Evolutionary conservation across 2,329 filamentous ascomycete species (phyloP), one percentile per base, ranked within the genome.

Genomic region (Aspergillus neoniger): DNA sequence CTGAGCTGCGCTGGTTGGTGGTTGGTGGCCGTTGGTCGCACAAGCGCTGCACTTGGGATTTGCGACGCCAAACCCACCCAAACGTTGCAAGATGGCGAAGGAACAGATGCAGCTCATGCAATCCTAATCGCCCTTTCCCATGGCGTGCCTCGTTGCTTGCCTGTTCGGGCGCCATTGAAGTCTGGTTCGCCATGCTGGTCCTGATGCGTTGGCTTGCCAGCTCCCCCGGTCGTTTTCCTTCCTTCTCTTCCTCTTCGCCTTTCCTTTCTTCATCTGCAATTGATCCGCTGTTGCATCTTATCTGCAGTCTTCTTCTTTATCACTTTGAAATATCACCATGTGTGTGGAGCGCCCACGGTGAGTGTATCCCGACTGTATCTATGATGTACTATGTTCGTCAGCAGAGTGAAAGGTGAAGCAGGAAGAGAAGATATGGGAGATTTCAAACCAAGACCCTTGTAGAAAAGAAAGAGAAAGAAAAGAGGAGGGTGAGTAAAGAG

Each of bases 21-120:
- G 55, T 38, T 58, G 62, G 59, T 62, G 30, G 21, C 32, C 17
- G 55, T 38, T 58, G 62, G 59, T 62, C 62, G 52, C 58, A 57
- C 52, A 56, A 61, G 50, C 49, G 53, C 61, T 48, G 28, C 17
- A 30, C 52, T 30, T 53, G 59, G n/a, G 21, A 12, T 38, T 48
- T 25, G 36, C 36, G 51, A 54, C 36, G 12, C 23, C 23, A 49
- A 17, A 17, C 30, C 10, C 44, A 25, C 14, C 39, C 39, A 19
- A 17, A 10, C 39, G 10, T 14, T 36, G 10, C 32, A 36, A 15
- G 12, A 36, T 36, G 32, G 12, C 32, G 32, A 36, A 12, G 32
- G 5, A 36, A 14, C 32, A 15, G 32, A 14, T 36, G 12, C 32
- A 36, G 32, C 32, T 36, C 32, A 14, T 36, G 32, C 32, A 36